Conservation (phyloP, 495 filamentous ascomycete genomes). For the Chaetomium fimeti region DNA sequence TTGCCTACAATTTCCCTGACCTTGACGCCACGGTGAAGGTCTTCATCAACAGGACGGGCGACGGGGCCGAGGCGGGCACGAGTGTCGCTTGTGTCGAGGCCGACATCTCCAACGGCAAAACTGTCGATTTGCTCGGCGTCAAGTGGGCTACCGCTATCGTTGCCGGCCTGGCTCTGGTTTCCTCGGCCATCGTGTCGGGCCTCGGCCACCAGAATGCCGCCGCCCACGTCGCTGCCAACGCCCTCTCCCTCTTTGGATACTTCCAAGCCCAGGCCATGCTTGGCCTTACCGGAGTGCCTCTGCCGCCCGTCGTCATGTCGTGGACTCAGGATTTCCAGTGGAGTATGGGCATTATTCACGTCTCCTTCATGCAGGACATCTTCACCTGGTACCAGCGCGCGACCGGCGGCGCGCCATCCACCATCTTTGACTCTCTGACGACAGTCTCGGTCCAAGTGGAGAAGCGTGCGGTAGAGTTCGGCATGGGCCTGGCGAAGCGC, state of each 20-base stretch:
- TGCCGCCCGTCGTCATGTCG: slow-evolving; percentile 85
- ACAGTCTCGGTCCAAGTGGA: slow-evolving; percentile 82
- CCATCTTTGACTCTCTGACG: slow-evolving; percentile 69
- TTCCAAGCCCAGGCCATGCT: slow-evolving; percentile 97
- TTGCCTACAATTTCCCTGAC: slow-evolving; percentile 89
- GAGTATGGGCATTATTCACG: slow-evolving; percentile 93
- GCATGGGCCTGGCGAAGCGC: slow-evolving; percentile 47
- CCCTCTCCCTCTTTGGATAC: slow-evolving; percentile 89
- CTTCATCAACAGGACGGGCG: slow-evolving; percentile 67
- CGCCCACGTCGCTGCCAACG: slow-evolving; percentile 92
- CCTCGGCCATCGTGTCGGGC: slow-evolving; percentile 80
- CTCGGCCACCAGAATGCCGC: slow-evolving; percentile 92
- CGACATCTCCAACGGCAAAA: slow-evolving; percentile 86
- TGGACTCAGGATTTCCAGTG: slow-evolving; percentile 99
- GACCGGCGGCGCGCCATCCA: slow-evolving; percentile 85
- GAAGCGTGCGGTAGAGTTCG: slow-evolving; percentile 59
- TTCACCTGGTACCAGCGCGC: slow-evolving; percentile 96
- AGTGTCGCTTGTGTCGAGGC: slow-evolving; percentile 89
- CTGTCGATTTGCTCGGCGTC: slow-evolving; percentile 83
- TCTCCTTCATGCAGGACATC: slow-evolving; percentile 83
- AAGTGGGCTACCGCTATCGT: slow-evolving; percentile 92
- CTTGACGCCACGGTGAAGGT: slow-evolving; percentile 83
- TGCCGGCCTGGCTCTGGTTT: slow-evolving; percentile 78
- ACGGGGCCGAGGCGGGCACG: slow-evolving; percentile 42
- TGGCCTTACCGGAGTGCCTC: slow-evolving; percentile 74